Evolutionary conservation across 768 basidiomycete genomes (phyloP).

Genomic region (Chiua virens): DNA sequence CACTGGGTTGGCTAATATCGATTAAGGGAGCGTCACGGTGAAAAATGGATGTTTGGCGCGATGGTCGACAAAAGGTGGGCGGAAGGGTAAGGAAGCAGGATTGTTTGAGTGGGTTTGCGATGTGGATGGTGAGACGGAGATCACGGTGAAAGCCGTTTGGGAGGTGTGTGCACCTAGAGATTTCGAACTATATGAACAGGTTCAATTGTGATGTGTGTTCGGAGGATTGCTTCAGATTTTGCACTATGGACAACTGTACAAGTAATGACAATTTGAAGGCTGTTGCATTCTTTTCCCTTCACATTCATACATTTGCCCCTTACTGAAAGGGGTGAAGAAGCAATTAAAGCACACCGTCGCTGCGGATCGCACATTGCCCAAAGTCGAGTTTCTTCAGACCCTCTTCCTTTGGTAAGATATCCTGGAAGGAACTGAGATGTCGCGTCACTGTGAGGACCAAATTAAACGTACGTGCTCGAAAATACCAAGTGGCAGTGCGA

Average conservation of each 20-base stretch:
- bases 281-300: too few species aligned
- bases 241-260: too few species aligned
- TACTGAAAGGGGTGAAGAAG: too few species aligned
- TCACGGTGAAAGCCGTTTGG: slow-evolving; percentile 30
- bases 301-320: too few species aligned
- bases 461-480: slow-evolving; percentile 58
- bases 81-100: slow-evolving; percentile 21
- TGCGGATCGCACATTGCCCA: slow-evolving; percentile 66
- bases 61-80: slow-evolving; percentile 20
- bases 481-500: slow-evolving; percentile 74
- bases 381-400: slow-evolving; percentile 59
- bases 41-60: slow-evolving; percentile 14
- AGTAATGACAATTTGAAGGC: too few species aligned
- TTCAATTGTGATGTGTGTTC: not conserved
- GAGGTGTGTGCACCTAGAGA: slow-evolving; percentile 28
- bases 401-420: slow-evolving; percentile 65
- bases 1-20: slow-evolving; percentile 18
- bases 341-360: slow-evolving; percentile 53
- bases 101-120: slow-evolving; percentile 32
- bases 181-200: slow-evolving; percentile 14
- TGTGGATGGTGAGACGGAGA: slow-evolving; percentile 21
- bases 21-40: slow-evolving; percentile 10
- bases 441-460: not conserved
- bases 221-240: too few species aligned
- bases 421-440: slow-evolving; percentile 35